Evolutionary conservation across 106 monocot species (phyloP).

Genomic region (Platanthera guangdongensis): DNA sequence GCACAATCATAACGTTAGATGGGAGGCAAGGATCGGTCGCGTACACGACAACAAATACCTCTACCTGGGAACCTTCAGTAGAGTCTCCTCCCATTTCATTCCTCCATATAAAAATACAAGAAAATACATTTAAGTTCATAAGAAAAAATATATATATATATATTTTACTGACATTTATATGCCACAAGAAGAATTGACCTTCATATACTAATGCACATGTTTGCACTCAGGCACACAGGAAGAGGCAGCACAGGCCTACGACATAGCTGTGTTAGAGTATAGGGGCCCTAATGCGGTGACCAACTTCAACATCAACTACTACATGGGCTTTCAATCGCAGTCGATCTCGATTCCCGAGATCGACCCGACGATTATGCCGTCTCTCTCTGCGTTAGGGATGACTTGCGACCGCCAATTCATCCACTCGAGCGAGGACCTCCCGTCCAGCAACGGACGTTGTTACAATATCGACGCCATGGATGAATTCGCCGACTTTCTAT

Average conservation of each 20-base stretch:
- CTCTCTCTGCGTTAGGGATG: not conserved
- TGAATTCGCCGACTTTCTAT: not conserved
- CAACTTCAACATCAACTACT: constrained; percentile 77
- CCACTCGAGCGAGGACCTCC: not conserved
- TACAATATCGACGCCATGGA: not conserved
- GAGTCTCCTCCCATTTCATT: not conserved
- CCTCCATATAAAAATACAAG: not conserved
- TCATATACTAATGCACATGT: too few relatives aligned
- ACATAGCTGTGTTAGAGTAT: constrained; percentile 76
- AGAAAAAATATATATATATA: not conserved
- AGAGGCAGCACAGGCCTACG: constrained; percentile 90
- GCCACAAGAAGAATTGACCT: too few relatives aligned
- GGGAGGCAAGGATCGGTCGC: constrained; percentile 82
- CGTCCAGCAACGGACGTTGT: not conserved
- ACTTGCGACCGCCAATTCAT: not conserved
- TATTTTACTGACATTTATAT: not conserved
- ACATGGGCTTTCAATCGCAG: constrained; percentile 6
- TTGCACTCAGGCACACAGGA: constrained; percentile 62
- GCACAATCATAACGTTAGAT: constrained; percentile 83
- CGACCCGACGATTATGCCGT: not conserved
- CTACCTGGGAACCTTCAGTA: constrained; percentile 77
- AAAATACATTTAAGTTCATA: not conserved
- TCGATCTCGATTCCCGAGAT: not conserved
- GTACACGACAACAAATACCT: constrained; percentile 80
- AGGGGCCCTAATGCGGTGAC: constrained; percentile 73